Evolutionary conservation across 345 rosid genomes (phyloP).

Genomic region (Salix exigua): DNA sequence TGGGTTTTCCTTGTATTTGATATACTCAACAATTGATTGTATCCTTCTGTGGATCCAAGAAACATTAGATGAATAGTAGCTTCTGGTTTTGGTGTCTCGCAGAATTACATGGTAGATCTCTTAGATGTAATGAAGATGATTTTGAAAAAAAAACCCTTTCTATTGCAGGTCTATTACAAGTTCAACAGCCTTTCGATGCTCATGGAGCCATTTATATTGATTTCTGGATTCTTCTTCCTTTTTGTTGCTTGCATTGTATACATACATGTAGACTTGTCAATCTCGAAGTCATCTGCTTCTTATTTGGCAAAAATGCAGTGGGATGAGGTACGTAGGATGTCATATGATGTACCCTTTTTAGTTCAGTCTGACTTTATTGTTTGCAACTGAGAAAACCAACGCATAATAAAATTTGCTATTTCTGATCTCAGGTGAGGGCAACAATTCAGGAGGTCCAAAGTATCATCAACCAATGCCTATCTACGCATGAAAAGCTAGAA

Average conservation of each 20-base stretch:
- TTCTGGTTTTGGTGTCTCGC: neutral
- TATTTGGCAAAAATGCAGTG: constrained; percentile 93
- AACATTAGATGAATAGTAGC: neutral
- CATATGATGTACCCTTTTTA: neutral
- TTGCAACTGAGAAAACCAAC: neutral
- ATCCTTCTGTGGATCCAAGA: neutral
- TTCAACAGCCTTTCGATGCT: constrained; percentile 78
- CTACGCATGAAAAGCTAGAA: constrained; percentile 76
- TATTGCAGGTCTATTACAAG: constrained; percentile 74
- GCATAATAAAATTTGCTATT: neutral
- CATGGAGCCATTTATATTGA: constrained; percentile 84
- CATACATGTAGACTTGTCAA: constrained; percentile 73
- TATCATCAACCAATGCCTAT: constrained; percentile 60
- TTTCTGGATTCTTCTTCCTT: constrained; percentile 68
- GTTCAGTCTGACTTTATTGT: neutral
- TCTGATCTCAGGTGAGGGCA: constrained; percentile 60
- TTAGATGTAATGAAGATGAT: neutral
- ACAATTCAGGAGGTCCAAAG: constrained; percentile 58
- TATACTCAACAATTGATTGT: neutral
- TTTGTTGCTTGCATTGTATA: constrained; percentile 72
- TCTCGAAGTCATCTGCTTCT: constrained; percentile 87
- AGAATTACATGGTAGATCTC: neutral
- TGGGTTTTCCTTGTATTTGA: neutral
- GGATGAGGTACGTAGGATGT: constrained; percentile 70
- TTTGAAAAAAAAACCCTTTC: neutral